Evolutionary conservation across 2,329 filamentous ascomycete species (phyloP), one percentile per base, ranked within the genome.

Genomic region (Aspergillus sp.): DNA sequence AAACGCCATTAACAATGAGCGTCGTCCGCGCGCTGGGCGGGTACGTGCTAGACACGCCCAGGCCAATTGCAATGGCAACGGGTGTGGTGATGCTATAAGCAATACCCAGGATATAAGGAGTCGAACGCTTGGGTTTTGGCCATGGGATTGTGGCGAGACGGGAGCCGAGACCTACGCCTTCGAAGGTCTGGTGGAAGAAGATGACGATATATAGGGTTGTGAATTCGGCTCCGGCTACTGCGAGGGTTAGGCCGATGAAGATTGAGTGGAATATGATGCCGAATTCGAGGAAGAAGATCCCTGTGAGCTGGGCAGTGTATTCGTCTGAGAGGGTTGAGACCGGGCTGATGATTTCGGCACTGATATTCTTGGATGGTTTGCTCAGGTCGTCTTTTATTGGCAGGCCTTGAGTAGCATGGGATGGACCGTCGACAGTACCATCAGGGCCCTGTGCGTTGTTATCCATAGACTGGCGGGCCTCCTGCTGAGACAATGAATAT

Each of bases 231-330:
- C 85, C 85, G 0, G 84, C 76, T 1, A 87, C 84, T 6, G 84
- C 84, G 17, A 87, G 85, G 0, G 91, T 96, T 23, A 97, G 83
- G 25, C 93, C 93, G 63, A 98, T 93, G 76, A 97, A 96, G 69
- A 97, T 82, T 63, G 90, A 93, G 79, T 96, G 92, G 77, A 98
- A 97, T 70, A 98, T 87, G 70, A 98, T 90, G 60, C 93, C 93
- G 66, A 96, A 97, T 69, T 98, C 93, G 63, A 98, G 89, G 70
- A 97, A 95, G 77, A 96, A 92, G 67, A 97, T 85, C 45, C 87
- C 88, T 1, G 91, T 92, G 70, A 96, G 84, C 73, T 96, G 92
- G 1, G 90, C 87, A 14, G 86, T 82, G 66, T 95, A 90, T 49
- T 81, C 75, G 3, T 0, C 27, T 9, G 27, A 11, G 27, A 9